Percentiles rank a stretch among this genome's conserved stretches.
phyloP scores from a whole-genome alignment of 2,329 filamentous ascomycete genomes.

The Cladosporium sp. region DNA sequence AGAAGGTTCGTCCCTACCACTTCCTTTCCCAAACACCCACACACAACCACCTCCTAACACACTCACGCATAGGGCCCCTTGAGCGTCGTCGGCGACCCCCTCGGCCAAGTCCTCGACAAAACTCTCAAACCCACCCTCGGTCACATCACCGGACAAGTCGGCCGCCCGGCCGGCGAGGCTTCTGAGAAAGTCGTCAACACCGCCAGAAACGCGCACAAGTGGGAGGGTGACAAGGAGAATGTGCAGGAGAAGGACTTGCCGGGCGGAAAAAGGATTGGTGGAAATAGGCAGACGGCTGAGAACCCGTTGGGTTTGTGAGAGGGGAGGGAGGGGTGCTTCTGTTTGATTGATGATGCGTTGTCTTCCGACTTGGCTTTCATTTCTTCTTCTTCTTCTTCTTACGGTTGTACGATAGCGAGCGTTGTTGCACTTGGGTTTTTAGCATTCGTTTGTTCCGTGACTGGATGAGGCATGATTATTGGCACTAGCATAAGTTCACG shows the following conservation, averaged over 20 bases:
- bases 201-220: constrained; percentile 23
- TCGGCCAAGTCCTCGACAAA: constrained; percentile 32
- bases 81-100: constrained; percentile 29
- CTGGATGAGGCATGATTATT: too few species aligned
- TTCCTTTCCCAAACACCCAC: neutral
- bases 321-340: too few species aligned
- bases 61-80: constrained; percentile 24
- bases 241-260: constrained; percentile 23
- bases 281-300: constrained; percentile 32
- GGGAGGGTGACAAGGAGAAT: constrained; percentile 19
- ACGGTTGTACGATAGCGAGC: too few species aligned
- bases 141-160: constrained; percentile 26
- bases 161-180: constrained; percentile 28
- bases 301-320: constrained; percentile 33
- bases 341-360: too few species aligned
- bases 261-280: constrained; percentile 31
- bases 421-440: too few species aligned
- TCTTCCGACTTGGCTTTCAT: too few species aligned
- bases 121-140: constrained; percentile 28
- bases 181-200: constrained; percentile 21
- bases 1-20: constrained; percentile 19
- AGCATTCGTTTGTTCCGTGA: too few species aligned
- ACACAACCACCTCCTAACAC: neutral
- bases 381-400: too few species aligned
- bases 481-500: too few species aligned